Evolutionary conservation across 768 basidiomycete genomes (phyloP).

Genomic region (Kwoniella mangroviensis): DNA sequence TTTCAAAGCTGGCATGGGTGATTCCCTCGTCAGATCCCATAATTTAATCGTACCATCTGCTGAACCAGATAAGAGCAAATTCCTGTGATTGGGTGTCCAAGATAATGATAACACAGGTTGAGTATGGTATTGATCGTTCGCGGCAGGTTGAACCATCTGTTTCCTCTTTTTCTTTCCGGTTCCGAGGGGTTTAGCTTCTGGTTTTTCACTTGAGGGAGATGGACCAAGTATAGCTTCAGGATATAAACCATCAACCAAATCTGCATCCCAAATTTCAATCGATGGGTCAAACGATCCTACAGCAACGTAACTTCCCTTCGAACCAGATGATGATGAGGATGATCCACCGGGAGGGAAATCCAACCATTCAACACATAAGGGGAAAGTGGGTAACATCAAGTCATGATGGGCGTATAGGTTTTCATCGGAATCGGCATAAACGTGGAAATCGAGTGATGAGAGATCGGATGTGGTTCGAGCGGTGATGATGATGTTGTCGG

Average conservation of each 20-base stretch:
- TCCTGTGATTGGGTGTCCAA: constrained; percentile 90
- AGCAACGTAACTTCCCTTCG: constrained; percentile 82
- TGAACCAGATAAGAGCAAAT: constrained; percentile 85
- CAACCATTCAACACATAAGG: constrained; percentile 98
- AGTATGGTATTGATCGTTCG: constrained; percentile 76
- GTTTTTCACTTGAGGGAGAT: constrained; percentile 61
- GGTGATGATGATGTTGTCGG: constrained; percentile 87
- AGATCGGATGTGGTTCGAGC: constrained; percentile 97
- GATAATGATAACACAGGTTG: constrained; percentile 90
- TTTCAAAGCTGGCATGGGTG: constrained; percentile 68
- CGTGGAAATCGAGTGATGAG: constrained; percentile 91
- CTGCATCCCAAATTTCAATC: constrained; percentile 98
- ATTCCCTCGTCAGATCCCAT: constrained; percentile 85
- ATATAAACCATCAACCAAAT: constrained; percentile 90
- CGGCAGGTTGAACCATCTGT: constrained; percentile 71
- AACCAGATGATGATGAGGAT: constrained; percentile 27
- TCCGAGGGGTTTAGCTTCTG: constrained; percentile 61
- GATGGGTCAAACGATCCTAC: constrained; percentile 97
- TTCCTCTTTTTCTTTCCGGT: constrained; percentile 97
- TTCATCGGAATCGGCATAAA: constrained; percentile 76
- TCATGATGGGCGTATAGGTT: constrained; percentile 97
- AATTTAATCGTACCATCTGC: constrained; percentile 96
- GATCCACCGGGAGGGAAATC: constrained; percentile 69
- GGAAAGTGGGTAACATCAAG: constrained; percentile 94
- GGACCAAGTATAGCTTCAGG: constrained; percentile 89